Evolutionary conservation across 2,329 filamentous ascomycete genomes (phyloP), one percentile per base, ranked within the genome.

Genomic region (Aspergillus proliferans): DNA sequence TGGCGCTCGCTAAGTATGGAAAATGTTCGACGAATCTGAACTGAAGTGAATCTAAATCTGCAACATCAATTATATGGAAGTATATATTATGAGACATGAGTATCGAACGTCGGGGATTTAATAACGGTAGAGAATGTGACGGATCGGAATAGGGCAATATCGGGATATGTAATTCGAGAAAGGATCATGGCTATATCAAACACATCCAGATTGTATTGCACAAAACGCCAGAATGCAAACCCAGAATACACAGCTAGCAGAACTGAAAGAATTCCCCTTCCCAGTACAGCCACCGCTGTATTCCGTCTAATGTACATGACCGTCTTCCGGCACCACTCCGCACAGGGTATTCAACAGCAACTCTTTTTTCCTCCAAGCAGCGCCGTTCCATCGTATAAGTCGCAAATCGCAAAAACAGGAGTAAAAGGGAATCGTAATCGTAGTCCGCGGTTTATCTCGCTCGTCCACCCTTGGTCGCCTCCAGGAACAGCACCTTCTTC

Each of bases 401-500:
- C 44, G 38, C 26, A 30, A 30, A 30, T 30, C 26, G 26, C 26
- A 48, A 24, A 48, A 45, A 42, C 14, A 43, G 44, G 24, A 30
- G 46, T 15, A 38, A 38, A 30, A 12, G 30, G 15, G 38, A 40
- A 40, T 38, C 6, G 38, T 40, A 36, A 36, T 36, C 34, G 15
- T 36, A 18, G 43, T 45, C 15, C 14, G 22, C 14, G 19, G 45
- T 48, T 63, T 62, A 72, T 62, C 67, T 69, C 42, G 61, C 59
- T 72, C 80, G 84, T 48, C 79, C 79, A 68, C 85, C 86, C 67
- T 89, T 86, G 69, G 95, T 96, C 66, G 88, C 84, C 70, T 98
- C 93, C 49, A 97, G 81, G 73, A 98, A 98, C 26, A 98, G 79
- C 28, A 98, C 93, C 75, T 95, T 87, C 77, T 92, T 89, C 70